Percentiles rank a stretch among this genome's conserved stretches.
Conservation (phyloP, 257 asterid genomes). For the Leonotis leonurus region DNA sequence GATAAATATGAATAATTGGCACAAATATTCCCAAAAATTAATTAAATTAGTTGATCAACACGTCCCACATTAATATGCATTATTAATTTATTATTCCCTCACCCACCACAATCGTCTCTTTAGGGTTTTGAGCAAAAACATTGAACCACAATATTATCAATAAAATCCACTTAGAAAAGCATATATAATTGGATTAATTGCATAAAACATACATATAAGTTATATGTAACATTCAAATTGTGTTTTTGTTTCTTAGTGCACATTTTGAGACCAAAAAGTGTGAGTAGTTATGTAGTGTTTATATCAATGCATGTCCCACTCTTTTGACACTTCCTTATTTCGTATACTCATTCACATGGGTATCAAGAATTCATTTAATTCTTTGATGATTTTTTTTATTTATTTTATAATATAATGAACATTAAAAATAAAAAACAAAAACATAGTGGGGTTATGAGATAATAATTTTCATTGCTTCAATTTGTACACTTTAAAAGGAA, state of each 20-base stretch:
- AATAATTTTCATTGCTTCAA: no score
- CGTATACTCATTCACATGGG: slow-evolving; percentile 5
- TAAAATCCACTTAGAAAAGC: background rate
- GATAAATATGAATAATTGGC: slow-evolving; percentile 8
- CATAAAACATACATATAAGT: background rate
- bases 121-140: slow-evolving; percentile 6
- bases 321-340: slow-evolving; percentile 1
- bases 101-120: slow-evolving; percentile 11
- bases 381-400: no score
- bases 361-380: background rate
- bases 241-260: slow-evolving; percentile 24
- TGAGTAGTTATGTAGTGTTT: slow-evolving; percentile 13
- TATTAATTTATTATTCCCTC: background rate
- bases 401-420: no score
- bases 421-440: no score
- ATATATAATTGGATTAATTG: background rate
- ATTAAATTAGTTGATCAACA: slow-evolving; percentile 7
- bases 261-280: slow-evolving; percentile 2
- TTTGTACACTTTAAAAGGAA: no score
- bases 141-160: slow-evolving; percentile 11
- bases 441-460: no score
- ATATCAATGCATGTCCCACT: slow-evolving; percentile 3
- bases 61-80: background rate
- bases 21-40: slow-evolving; percentile 22
- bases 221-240: slow-evolving; percentile 13